Percentiles rank a stretch among this genome's conserved stretches.
Evolutionary conservation across 2,329 filamentous ascomycete genomes (phyloP).

Genomic region (Moelleriella libera): DNA sequence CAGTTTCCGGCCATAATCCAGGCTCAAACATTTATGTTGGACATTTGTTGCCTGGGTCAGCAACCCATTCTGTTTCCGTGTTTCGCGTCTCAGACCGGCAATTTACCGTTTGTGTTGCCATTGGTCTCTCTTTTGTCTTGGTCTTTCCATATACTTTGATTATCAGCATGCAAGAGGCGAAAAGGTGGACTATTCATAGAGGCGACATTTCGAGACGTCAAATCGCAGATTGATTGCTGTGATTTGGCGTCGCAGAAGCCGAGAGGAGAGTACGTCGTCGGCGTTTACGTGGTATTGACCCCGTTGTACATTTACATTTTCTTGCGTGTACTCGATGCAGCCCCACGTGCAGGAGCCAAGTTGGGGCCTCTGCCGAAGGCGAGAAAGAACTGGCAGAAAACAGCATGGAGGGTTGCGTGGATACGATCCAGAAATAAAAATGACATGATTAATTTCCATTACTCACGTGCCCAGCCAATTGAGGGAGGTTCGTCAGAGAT

Average conservation of each 20-base stretch:
- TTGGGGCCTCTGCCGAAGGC: too few species aligned
- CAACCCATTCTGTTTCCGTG: slow-evolving; percentile 3
- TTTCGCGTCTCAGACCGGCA: not conserved
- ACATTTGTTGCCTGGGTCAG: not conserved
- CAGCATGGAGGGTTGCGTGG: too few species aligned
- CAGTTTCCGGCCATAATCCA: not conserved
- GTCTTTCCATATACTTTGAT: slow-evolving; percentile 7
- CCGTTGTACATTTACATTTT: slow-evolving; percentile 14
- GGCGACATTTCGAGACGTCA: not conserved
- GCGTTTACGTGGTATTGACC: slow-evolving; percentile 6
- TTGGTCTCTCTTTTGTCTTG: slow-evolving; percentile 5
- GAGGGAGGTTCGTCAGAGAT: too few species aligned
- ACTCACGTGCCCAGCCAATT: too few species aligned
- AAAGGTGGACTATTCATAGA: slow-evolving; percentile 8
- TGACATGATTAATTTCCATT: too few species aligned
- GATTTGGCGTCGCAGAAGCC: not conserved
- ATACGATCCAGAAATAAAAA: too few species aligned
- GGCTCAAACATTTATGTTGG: slow-evolving; percentile 1
- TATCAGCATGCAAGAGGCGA: slow-evolving; percentile 10
- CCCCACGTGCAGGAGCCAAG: too few species aligned
- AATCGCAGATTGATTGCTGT: not conserved
- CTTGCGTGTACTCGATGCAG: not conserved
- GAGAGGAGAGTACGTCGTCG: not conserved
- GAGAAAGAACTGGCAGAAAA: too few species aligned
- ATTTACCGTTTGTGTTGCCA: not conserved